Evolutionary conservation across 495 filamentous ascomycete genomes (phyloP).

Genomic region (Alectoria sarmentosa): DNA sequence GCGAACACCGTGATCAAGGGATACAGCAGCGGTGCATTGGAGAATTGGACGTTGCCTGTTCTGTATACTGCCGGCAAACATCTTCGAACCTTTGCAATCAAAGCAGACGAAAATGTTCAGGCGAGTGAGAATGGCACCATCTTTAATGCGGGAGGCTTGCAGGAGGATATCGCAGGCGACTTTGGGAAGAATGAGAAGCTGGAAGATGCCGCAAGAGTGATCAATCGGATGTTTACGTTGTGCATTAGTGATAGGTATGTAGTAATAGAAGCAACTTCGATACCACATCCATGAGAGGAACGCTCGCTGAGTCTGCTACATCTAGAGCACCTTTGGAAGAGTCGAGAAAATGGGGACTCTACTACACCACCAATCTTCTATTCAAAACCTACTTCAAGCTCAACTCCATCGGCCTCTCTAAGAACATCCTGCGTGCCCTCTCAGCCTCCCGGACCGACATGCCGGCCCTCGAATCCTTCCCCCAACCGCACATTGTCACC

Average conservation of each 20-base stretch:
- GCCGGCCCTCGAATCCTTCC: constrained; percentile 65
- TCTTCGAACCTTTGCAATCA: constrained; percentile 78
- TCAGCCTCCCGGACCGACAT: constrained; percentile 68
- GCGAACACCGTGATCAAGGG: constrained; percentile 62
- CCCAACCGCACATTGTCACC: constrained; percentile 85
- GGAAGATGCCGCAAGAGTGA: constrained; percentile 79
- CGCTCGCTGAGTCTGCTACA: constrained; percentile 7
- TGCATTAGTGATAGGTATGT: constrained; percentile 83
- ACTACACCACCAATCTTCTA: constrained; percentile 82
- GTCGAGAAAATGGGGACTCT: constrained; percentile 94
- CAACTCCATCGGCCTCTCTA: constrained; percentile 78
- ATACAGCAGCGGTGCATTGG: constrained; percentile 60
- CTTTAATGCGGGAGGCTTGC: constrained; percentile 45
- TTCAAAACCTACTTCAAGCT: constrained; percentile 99
- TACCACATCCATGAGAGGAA: neutral
- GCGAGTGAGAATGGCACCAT: constrained; percentile 38
- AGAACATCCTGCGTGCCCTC: constrained; percentile 79
- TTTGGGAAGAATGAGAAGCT: constrained; percentile 68
- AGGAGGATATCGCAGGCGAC: constrained; percentile 70
- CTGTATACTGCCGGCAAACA: constrained; percentile 80
- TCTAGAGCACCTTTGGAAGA: constrained; percentile 74
- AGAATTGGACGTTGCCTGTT: constrained; percentile 82
- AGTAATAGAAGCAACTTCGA: constrained; percentile 7
- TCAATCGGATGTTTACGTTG: constrained; percentile 81
- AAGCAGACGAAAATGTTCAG: constrained; percentile 61